Evolutionary conservation across 2,329 filamentous ascomycete species (phyloP).

Genomic region (Dryadomyces quercivorus): DNA sequence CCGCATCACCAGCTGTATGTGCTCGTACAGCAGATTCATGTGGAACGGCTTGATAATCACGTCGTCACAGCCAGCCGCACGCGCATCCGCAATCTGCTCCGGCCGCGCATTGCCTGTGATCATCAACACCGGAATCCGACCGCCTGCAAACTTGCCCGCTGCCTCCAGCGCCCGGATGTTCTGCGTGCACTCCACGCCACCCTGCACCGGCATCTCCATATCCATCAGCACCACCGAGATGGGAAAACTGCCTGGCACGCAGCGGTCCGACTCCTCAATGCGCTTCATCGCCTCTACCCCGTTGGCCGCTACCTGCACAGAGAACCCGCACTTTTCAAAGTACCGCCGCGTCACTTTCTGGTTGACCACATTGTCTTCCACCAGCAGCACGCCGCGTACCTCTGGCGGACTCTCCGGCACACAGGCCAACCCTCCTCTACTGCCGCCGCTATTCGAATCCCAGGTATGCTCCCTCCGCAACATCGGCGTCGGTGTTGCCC

Average conservation of each 20-base stretch:
- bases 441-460: background rate
- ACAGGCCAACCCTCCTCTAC: constrained; percentile 1
- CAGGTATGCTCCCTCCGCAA: background rate
- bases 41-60: constrained; percentile 63
- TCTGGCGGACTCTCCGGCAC: constrained; percentile 8
- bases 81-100: constrained; percentile 44
- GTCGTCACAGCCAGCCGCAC: constrained; percentile 43
- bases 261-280: constrained; percentile 21
- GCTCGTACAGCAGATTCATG: constrained; percentile 47
- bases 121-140: constrained; percentile 49
- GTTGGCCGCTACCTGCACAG: constrained; percentile 42
- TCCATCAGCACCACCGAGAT: constrained; percentile 61
- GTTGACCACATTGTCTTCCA: constrained; percentile 51
- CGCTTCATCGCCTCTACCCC: constrained; percentile 42
- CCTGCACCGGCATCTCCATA: constrained; percentile 64
- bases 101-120: constrained; percentile 56
- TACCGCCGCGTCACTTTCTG: constrained; percentile 42
- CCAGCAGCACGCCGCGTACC: constrained; percentile 36
- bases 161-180: constrained; percentile 51
- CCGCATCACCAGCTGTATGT: constrained; percentile 39
- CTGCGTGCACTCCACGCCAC: constrained; percentile 54
- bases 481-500: constrained; percentile 11
- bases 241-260: constrained; percentile 17
- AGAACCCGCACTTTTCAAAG: constrained; percentile 35
- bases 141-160: constrained; percentile 36